phyloP scores from a whole-genome alignment of 306 rosid species.

The Ziziphus jujuba region DNA sequence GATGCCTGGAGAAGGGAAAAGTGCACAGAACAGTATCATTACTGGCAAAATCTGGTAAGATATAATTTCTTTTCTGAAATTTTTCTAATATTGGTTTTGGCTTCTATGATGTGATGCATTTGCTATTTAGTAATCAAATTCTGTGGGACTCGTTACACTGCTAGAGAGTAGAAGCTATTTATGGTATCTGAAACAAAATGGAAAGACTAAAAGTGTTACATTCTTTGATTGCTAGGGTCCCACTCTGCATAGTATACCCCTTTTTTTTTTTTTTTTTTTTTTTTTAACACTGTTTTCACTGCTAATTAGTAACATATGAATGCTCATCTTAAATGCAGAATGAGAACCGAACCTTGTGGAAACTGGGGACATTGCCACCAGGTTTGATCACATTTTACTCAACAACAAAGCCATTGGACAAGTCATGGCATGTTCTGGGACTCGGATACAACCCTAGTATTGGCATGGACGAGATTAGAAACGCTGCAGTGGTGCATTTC shows the following conservation, averaged over 20 bases:
- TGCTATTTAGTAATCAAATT: neutral
- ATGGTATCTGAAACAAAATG: no score
- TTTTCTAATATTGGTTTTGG: neutral
- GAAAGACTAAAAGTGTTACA: no score
- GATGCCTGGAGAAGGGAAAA: slow-evolving; percentile 89
- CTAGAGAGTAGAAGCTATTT: slow-evolving; percentile 11
- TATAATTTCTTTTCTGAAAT: slow-evolving; percentile 3
- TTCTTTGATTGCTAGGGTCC: no score
- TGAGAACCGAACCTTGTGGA: slow-evolving; percentile 78
- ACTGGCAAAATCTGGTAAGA: slow-evolving; percentile 87
- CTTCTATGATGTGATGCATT: neutral
- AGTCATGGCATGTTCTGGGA: slow-evolving; percentile 91
- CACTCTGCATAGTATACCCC: no score
- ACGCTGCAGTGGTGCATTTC: slow-evolving; percentile 89
- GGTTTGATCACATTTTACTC: slow-evolving; percentile 79
- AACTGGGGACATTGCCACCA: slow-evolving; percentile 81
- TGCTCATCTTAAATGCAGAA: slow-evolving; percentile 52
- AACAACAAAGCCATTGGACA: slow-evolving; percentile 78
- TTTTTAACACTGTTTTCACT: neutral
- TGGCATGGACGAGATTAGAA: slow-evolving; percentile 67
- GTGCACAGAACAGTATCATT: slow-evolving; percentile 82
- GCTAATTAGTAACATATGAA: slow-evolving; percentile 5
- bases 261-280: no score
- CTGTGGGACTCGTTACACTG: neutral
- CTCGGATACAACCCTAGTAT: slow-evolving; percentile 91